Conservation (phyloP, 164 flowering plant genomes). For the Dillenia turbinata region DNA sequence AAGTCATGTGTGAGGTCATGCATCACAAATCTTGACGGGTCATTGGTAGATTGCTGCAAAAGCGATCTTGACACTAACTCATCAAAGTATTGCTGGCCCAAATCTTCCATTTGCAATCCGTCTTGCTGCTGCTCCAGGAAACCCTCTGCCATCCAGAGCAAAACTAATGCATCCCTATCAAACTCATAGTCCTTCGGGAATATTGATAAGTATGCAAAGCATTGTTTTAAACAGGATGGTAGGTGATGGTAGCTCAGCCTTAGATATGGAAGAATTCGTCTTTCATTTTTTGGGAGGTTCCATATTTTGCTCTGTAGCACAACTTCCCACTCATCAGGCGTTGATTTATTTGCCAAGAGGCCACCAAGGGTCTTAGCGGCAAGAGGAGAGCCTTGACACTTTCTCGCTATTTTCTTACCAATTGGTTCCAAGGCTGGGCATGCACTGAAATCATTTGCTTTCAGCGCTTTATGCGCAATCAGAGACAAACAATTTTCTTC, state of each 20-base stretch:
- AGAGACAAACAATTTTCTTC: too few species aligned
- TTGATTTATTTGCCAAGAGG: too few species aligned
- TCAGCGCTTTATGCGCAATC: too few species aligned
- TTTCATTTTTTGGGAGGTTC: too few species aligned
- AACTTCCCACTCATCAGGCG: too few species aligned
- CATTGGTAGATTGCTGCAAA: neutral
- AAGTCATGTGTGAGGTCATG: neutral
- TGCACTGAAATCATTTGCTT: too few species aligned
- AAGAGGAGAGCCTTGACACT: too few species aligned
- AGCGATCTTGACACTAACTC: neutral
- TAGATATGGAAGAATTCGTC: too few species aligned
- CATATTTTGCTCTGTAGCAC: too few species aligned
- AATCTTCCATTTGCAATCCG: neutral
- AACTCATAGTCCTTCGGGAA: neutral
- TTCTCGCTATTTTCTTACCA: too few species aligned
- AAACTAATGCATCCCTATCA: neutral
- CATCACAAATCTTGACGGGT: neutral
- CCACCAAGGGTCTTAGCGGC: too few species aligned
- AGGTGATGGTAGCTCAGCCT: neutral
- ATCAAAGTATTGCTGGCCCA: neutral
- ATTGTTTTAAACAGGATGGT: neutral
- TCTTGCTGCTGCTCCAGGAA: neutral
- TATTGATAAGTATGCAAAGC: slow-evolving; percentile 1
- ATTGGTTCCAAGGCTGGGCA: too few species aligned
- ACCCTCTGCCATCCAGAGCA: slow-evolving; percentile 2